Percentiles rank a stretch among this genome's conserved stretches.
phyloP scores from a whole-genome alignment of 257 asterid species.

The Ballota nigra region DNA sequence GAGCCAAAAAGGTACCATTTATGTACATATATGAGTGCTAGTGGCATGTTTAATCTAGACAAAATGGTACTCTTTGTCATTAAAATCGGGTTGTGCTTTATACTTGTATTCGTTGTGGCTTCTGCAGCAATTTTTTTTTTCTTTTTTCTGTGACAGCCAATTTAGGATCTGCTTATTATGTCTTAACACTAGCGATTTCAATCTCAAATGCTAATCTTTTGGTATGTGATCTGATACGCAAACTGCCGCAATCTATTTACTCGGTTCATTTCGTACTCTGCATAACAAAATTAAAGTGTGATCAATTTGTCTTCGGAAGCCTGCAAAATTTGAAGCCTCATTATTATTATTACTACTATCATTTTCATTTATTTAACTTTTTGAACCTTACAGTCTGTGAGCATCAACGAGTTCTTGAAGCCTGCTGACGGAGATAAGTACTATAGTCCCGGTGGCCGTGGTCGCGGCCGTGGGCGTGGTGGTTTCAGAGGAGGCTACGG shows the following conservation, averaged over 20 bases:
- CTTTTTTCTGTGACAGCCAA: background rate
- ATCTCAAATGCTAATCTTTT: background rate
- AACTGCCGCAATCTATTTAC: background rate
- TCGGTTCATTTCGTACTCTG: background rate
- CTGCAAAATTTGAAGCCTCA: background rate
- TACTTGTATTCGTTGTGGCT: background rate
- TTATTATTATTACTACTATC: background rate
- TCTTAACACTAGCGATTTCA: background rate
- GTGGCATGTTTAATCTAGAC: background rate
- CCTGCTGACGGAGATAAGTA: constrained; percentile 79
- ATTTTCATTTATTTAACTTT: background rate
- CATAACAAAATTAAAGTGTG: background rate
- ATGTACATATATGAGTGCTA: background rate
- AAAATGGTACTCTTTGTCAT: background rate
- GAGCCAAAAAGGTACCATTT: constrained; percentile 65
- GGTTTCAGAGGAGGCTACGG: constrained; percentile 48
- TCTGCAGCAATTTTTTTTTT: background rate
- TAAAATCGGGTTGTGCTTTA: background rate
- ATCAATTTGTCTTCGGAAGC: background rate
- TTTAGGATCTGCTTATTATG: background rate
- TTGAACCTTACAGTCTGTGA: constrained; percentile 53
- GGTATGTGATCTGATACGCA: background rate
- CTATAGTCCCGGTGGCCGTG: constrained; percentile 53
- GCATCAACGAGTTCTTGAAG: constrained; percentile 88
- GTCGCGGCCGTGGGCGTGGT: constrained; percentile 68